phyloP scores from a whole-genome alignment of 331 rosid genomes.

The Malus hybrid region DNA sequence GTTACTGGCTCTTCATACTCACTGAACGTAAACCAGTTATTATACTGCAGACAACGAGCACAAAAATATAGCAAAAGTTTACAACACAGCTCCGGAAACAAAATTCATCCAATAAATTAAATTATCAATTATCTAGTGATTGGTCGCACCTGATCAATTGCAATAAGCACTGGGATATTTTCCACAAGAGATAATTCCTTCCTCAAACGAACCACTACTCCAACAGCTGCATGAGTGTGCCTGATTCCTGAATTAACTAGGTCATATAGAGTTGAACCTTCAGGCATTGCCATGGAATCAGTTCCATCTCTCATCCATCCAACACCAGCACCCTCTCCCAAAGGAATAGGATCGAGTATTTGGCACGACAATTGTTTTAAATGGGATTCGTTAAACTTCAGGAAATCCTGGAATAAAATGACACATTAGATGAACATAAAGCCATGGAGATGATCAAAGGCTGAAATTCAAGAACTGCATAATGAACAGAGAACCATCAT shows the following conservation, averaged over 20 bases:
- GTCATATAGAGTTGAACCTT: slow-evolving; percentile 72
- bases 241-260: slow-evolving; percentile 76
- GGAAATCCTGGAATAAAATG: slow-evolving; percentile 63
- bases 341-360: slow-evolving; percentile 64
- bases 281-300: slow-evolving; percentile 66
- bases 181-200: slow-evolving; percentile 85
- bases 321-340: slow-evolving; percentile 97
- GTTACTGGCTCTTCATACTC: slow-evolving; percentile 80
- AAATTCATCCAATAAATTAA: slow-evolving; percentile 9
- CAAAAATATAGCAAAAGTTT: background rate
- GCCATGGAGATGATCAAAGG: background rate
- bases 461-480: background rate
- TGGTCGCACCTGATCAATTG: slow-evolving; percentile 83
- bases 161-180: slow-evolving; percentile 80
- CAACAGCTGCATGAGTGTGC: slow-evolving; percentile 90
- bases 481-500: background rate
- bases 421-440: slow-evolving; percentile 16
- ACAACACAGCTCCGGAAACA: background rate
- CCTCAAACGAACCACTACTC: slow-evolving; percentile 85
- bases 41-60: slow-evolving; percentile 53
- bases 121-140: slow-evolving; percentile 9
- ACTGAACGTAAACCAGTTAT: slow-evolving; percentile 96
- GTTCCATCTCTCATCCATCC: slow-evolving; percentile 81
- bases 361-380: slow-evolving; percentile 55
- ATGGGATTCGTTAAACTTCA: slow-evolving; percentile 67